Conservation (phyloP, 139 green algal species). For the Haematococcus lacustris region DNA sequence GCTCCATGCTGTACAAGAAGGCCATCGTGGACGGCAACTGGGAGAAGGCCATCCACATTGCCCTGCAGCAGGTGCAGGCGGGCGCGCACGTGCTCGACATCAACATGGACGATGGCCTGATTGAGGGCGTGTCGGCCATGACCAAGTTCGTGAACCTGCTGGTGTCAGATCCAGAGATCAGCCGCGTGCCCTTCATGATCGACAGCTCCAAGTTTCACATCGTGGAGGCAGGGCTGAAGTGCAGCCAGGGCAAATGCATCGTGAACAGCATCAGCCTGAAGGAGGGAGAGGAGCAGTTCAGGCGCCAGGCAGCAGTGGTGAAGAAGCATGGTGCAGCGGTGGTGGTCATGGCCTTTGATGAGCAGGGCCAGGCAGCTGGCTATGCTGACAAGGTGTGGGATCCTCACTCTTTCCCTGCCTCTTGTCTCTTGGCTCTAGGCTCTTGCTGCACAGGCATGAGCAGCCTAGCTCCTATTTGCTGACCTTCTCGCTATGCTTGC, state of each 20-base stretch:
- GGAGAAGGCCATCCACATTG: conserved; percentile 90
- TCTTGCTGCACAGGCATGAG: too few species aligned
- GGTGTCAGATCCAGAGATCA: conserved; percentile 91
- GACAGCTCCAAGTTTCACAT: conserved; percentile 96
- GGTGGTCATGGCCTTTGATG: conserved; percentile 99
- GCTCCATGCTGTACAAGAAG: conserved; percentile 94
- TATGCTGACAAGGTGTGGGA: conserved; percentile 77
- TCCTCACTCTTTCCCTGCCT: too few species aligned
- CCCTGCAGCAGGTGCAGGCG: conserved; percentile 73
- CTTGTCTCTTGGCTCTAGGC: too few species aligned
- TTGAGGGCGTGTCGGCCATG: conserved; percentile 93
- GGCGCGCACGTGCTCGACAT: conserved; percentile 93
- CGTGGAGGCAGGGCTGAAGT: conserved; percentile 94
- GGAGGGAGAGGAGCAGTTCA: conserved; percentile 94
- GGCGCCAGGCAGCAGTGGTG: conserved; percentile 64
- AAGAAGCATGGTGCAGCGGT: conserved; percentile 88
- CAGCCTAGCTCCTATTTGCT: too few species aligned
- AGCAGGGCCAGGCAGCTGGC: conserved; percentile 75
- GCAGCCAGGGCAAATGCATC: conserved; percentile 94
- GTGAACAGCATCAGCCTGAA: conserved; percentile 98
- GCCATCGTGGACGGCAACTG: conserved; percentile 90
- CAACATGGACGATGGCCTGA: conserved; percentile 98
- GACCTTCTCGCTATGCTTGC: too few species aligned
- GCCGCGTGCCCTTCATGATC: conserved; percentile 96
- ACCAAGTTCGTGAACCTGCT: conserved; percentile 94